A percentile compares a stretch with the other conserved stretches of the same genome.
Conservation (phyloP, 306 rosid species). For the Fragaria ananassa region DNA sequence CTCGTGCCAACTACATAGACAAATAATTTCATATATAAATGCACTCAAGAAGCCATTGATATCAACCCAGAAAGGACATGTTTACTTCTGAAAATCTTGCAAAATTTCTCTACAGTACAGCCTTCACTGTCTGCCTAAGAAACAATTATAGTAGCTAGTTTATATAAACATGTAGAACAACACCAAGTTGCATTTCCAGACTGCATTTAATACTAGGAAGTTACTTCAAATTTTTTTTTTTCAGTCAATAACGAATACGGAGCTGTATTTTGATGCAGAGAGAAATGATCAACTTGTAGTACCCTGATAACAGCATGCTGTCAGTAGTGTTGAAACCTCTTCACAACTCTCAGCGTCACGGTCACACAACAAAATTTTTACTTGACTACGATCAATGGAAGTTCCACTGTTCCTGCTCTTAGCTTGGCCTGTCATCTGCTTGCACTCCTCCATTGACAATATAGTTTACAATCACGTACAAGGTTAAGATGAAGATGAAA, state of each 20-base stretch:
- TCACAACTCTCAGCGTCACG: constrained; percentile 19
- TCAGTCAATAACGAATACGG: not conserved
- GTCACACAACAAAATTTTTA: constrained; percentile 19
- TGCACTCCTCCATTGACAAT: constrained; percentile 5
- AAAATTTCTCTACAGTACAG: not conserved
- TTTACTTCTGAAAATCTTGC: not conserved
- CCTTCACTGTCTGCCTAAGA: not conserved
- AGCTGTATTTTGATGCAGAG: not conserved
- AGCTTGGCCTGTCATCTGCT: not conserved
- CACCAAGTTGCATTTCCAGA: not conserved
- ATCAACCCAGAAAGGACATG: not conserved
- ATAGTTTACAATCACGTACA: not conserved
- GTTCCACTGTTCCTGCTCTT: constrained; percentile 7
- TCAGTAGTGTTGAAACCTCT: constrained; percentile 18
- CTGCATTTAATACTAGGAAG: not conserved
- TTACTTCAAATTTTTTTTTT: not conserved
- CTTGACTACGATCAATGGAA: constrained; percentile 1
- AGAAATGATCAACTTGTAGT: not conserved
- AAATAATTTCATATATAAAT: not conserved
- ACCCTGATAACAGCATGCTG: constrained; percentile 22
- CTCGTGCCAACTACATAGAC: not conserved
- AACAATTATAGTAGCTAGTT: not conserved
- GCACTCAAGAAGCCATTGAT: not conserved
- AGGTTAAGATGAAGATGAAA: not conserved
- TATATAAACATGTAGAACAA: not conserved